Conservation (phyloP, 352 stramenopile species). For the Globisporangium canariense region DNA sequence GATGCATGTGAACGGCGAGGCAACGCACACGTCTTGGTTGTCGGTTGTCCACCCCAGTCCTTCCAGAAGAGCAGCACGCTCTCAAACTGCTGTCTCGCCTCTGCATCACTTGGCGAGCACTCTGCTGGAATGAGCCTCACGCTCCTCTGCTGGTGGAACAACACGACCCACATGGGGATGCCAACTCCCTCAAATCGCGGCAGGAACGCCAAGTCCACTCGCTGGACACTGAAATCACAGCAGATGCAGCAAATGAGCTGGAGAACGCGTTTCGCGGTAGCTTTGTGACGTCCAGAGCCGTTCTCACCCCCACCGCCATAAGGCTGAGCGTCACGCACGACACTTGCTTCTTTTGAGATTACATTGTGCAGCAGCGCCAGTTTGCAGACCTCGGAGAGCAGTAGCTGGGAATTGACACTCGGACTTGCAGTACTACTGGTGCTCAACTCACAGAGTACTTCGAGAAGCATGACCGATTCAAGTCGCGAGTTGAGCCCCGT, state of each 20-base stretch:
- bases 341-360: constrained; percentile 19
- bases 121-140: background rate
- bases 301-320: background rate
- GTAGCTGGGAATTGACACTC: constrained; percentile 24
- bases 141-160: constrained; percentile 18
- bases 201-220: constrained; percentile 20
- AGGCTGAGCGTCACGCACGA: constrained; percentile 6
- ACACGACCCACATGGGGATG: constrained; percentile 25
- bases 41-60: constrained; percentile 21
- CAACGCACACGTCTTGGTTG: background rate
- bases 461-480: constrained; percentile 23
- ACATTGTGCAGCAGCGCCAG: constrained; percentile 19
- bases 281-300: constrained; percentile 9
- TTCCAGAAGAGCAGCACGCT: constrained; percentile 26
- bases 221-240: constrained; percentile 27
- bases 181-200: constrained; percentile 18
- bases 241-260: constrained; percentile 37
- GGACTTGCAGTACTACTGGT: background rate
- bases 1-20: background rate
- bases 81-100: background rate
- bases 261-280: constrained; percentile 31
- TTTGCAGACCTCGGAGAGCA: constrained; percentile 27
- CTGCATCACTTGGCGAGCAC: background rate
- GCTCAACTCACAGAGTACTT: constrained; percentile 11
- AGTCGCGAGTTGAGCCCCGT: constrained; percentile 15